Percentiles rank a stretch among this genome's conserved stretches.
These are phyloP conservation scores for Micromonas commoda DNA, from an alignment of 139 green algal species.

Conservation along the genomic window DNA sequence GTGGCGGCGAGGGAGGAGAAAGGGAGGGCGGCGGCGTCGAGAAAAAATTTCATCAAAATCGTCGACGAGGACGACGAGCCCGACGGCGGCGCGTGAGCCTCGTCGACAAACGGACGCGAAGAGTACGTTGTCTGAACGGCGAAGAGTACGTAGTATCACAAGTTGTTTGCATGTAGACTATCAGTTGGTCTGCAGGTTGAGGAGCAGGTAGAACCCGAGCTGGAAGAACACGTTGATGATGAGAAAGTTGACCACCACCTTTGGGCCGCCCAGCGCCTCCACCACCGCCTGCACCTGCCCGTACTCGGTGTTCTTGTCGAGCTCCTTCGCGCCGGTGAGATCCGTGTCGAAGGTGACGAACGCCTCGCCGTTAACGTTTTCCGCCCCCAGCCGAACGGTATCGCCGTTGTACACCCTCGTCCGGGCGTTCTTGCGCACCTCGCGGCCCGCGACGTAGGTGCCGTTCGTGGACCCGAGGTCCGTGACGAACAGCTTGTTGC, in stretches of 20 bases:
- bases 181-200: not conserved
- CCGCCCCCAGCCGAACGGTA: not conserved
- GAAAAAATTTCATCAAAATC: not conserved
- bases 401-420: conserved; percentile 6
- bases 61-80: not conserved
- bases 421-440: conserved; percentile 33
- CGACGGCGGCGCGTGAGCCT: not conserved
- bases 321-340: conserved; percentile 9
- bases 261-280: conserved; percentile 4
- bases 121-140: not conserved
- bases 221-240: conserved; percentile 22
- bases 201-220: not conserved
- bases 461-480: conserved; percentile 60
- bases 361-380: conserved; percentile 17
- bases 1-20: not conserved
- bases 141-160: too few species aligned
- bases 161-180: not conserved
- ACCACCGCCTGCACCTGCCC: conserved; percentile 16
- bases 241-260: conserved; percentile 17
- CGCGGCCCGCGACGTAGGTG: conserved; percentile 50
- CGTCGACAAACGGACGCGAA: not conserved
- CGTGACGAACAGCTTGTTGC: conserved; percentile 37
- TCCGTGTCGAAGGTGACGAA: not conserved
- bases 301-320: conserved; percentile 21
- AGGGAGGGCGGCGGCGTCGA: not conserved